Percentiles rank a stretch among this genome's conserved stretches.
Evolutionary conservation across 2,329 filamentous ascomycete species (phyloP).

Genomic region (Albifimbria verrucaria): DNA sequence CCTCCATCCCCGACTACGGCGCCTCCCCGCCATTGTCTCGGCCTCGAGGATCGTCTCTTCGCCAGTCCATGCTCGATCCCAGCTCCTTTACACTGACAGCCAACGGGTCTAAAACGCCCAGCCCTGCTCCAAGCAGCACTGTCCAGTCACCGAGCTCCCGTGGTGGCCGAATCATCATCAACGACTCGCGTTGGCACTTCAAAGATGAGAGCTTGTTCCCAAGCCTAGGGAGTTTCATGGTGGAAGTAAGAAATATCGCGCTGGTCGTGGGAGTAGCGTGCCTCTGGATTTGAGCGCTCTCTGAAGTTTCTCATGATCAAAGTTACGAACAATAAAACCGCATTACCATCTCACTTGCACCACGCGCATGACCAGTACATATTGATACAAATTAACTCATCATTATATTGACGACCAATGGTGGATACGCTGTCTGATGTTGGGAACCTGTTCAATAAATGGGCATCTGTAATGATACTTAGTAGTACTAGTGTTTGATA

Average conservation of each 20-base stretch:
- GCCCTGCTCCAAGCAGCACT: slow-evolving; percentile 36
- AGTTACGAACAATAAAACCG: too few species aligned
- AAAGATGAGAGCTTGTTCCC: slow-evolving; percentile 78
- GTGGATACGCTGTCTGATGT: too few species aligned
- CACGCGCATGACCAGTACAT: too few species aligned
- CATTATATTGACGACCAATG: too few species aligned
- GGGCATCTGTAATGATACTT: too few species aligned
- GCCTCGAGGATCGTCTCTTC: slow-evolving; percentile 44
- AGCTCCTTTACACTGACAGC: slow-evolving; percentile 70
- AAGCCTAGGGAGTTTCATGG: slow-evolving; percentile 79
- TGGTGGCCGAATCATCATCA: slow-evolving; percentile 53
- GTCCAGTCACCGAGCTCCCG: slow-evolving; percentile 24
- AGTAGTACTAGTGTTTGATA: too few species aligned
- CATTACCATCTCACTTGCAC: too few species aligned
- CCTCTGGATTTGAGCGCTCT: slow-evolving; percentile 75
- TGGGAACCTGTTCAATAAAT: too few species aligned
- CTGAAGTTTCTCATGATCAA: slow-evolving; percentile 11
- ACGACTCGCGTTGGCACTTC: slow-evolving; percentile 84
- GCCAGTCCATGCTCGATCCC: slow-evolving; percentile 66
- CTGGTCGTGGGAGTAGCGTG: slow-evolving; percentile 89
- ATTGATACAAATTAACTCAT: too few species aligned
- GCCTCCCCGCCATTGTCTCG: slow-evolving; percentile 38
- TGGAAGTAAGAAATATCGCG: slow-evolving; percentile 76
- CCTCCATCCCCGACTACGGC: slow-evolving; percentile 27
- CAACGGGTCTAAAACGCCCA: slow-evolving; percentile 56